Evolutionary conservation across 352 stramenopile species (phyloP).

Genomic region (Pythium brassicae): DNA sequence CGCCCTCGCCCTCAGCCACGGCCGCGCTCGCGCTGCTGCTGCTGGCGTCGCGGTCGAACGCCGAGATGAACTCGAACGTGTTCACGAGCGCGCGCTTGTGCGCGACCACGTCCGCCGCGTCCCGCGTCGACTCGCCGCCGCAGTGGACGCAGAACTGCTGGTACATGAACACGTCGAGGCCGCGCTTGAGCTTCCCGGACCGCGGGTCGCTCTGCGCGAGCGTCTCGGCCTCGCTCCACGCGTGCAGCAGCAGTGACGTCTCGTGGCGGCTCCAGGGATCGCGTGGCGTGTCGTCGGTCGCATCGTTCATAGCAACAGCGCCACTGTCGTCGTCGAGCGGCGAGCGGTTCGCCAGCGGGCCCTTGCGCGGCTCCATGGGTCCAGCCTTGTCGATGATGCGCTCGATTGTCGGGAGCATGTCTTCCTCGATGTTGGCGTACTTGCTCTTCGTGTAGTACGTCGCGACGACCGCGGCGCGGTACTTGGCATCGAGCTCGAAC

Average conservation of each 20-base stretch:
- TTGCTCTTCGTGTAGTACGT: constrained; percentile 10
- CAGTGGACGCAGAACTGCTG: constrained; percentile 5
- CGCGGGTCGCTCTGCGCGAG: constrained; percentile 4
- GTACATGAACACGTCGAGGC: constrained; percentile 7
- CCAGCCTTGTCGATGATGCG: constrained; percentile 6
- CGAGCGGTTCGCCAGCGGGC: not conserved
- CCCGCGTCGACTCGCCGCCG: constrained; percentile 4
- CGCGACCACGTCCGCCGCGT: not conserved
- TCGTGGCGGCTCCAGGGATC: constrained; percentile 7
- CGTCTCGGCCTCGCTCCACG: constrained; percentile 6
- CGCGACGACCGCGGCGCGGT: constrained; percentile 3
- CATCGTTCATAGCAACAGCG: no score
- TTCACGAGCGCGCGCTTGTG: constrained; percentile 6
- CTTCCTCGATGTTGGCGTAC: constrained; percentile 5
- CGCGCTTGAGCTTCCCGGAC: not conserved
- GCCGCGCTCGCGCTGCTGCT: not conserved
- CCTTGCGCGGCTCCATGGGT: not conserved
- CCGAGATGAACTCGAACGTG: constrained; percentile 7
- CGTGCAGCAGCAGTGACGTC: constrained; percentile 5
- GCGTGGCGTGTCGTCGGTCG: not conserved
- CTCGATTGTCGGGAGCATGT: constrained; percentile 8
- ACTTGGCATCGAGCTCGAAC: constrained; percentile 4
- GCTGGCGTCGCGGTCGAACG: constrained; percentile 3
- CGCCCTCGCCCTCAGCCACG: not conserved
- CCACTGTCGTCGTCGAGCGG: not conserved